Evolutionary conservation across 352 stramenopile species (phyloP).

Genomic region (Aphanomyces invadans): DNA sequence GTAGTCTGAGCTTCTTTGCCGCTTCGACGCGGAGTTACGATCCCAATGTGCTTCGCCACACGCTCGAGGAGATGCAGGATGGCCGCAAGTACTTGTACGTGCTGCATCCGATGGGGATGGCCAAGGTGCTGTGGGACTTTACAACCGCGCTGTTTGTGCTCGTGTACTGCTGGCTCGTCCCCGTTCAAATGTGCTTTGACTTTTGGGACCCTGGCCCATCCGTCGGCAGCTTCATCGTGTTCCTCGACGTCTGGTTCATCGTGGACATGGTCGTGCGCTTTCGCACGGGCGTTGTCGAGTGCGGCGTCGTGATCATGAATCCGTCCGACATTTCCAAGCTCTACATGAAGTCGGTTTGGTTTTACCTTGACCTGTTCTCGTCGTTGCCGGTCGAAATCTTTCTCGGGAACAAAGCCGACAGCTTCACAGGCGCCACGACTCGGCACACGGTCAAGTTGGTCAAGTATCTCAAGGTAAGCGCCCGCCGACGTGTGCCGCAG

Average conservation of each 20-base stretch:
- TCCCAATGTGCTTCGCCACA: slow-evolving; percentile 53
- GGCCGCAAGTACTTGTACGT: slow-evolving; percentile 41
- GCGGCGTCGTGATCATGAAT: slow-evolving; percentile 23
- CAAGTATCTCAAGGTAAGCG: slow-evolving; percentile 11
- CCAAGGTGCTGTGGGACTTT: slow-evolving; percentile 54
- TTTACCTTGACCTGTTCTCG: slow-evolving; percentile 24
- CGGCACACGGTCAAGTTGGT: neutral
- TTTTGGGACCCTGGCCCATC: slow-evolving; percentile 36
- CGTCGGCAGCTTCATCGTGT: neutral
- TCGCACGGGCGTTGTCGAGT: slow-evolving; percentile 20
- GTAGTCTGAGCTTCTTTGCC: neutral
- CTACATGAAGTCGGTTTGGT: slow-evolving; percentile 25
- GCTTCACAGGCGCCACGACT: neutral
- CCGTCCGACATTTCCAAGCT: slow-evolving; percentile 15
- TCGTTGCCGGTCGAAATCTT: slow-evolving; percentile 16
- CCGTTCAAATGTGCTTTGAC: slow-evolving; percentile 63
- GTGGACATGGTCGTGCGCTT: slow-evolving; percentile 27
- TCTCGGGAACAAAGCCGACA: slow-evolving; percentile 1
- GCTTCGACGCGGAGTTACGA: neutral
- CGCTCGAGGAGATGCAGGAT: slow-evolving; percentile 50
- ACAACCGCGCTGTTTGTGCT: slow-evolving; percentile 46
- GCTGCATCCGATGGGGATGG: slow-evolving; percentile 40
- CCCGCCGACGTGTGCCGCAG: neutral
- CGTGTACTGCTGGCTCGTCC: slow-evolving; percentile 67
- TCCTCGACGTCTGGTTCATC: slow-evolving; percentile 26